Percentiles rank a stretch among this genome's conserved stretches.
Conservation (phyloP, 1,284 basidiomycete genomes). For the Mycena sp. region DNA sequence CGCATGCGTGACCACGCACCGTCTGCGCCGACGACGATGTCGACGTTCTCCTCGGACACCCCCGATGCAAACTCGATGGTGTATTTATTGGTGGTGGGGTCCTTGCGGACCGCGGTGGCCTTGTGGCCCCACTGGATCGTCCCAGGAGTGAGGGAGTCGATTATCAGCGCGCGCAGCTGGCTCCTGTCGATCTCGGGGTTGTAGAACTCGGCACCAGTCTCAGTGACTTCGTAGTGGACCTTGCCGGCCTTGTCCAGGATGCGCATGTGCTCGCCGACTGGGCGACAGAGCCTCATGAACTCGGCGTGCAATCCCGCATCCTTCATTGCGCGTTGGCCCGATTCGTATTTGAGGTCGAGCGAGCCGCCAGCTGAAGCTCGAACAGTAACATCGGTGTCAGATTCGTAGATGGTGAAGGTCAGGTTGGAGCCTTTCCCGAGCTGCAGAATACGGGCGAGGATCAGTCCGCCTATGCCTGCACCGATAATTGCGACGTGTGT, state of each 20-base stretch:
- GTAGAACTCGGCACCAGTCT: constrained; percentile 5
- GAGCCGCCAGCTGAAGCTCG: constrained; percentile 17
- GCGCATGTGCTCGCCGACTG: constrained; percentile 24
- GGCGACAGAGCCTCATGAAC: constrained; percentile 21
- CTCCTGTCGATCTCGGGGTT: constrained; percentile 22
- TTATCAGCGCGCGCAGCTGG: constrained; percentile 19
- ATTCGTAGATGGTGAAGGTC: constrained; percentile 22
- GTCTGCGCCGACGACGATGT: constrained; percentile 53
- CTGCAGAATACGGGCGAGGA: constrained; percentile 19
- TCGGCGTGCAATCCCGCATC: constrained; percentile 23
- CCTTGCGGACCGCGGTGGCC: constrained; percentile 5
- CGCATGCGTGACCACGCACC: constrained; percentile 52
- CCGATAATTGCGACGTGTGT: constrained; percentile 20
- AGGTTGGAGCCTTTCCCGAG: background rate
- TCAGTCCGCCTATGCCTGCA: constrained; percentile 21
- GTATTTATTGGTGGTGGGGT: constrained; percentile 4
- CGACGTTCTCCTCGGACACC: constrained; percentile 27
- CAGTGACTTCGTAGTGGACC: constrained; percentile 4
- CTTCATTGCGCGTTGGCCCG: constrained; percentile 19
- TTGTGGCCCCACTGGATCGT: constrained; percentile 25
- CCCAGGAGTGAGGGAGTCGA: constrained; percentile 19
- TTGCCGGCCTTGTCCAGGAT: constrained; percentile 22
- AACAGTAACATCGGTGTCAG: constrained; percentile 10
- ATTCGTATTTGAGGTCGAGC: constrained; percentile 28
- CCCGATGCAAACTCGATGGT: constrained; percentile 17